Base-by-base conservation (phyloP, 202 grass and related monocot genomes). In the Carex arenaria region DNA sequence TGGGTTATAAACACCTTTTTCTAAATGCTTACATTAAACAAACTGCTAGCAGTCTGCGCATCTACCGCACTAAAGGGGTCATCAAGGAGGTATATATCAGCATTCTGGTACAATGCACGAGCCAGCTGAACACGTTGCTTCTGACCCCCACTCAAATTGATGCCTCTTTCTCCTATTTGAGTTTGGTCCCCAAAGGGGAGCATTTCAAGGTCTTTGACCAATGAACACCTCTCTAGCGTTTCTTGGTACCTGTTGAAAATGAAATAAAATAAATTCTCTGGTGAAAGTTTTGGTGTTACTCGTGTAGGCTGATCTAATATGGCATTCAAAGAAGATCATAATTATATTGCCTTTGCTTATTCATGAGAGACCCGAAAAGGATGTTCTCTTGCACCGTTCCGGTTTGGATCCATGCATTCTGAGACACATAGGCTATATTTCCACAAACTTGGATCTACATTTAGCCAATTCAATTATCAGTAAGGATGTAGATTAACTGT, bases 1-100 rank as follows among this genome's bases (percentile, higher is more conserved):
- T 56, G 9, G 26, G 3, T 19, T 53, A 17, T n/a, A 34, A 14
- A 18, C 7, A 55, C 23, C n/a, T 55, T 49, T 55, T 49, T 10
- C 30, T 13, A 54, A 12, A 17, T 63, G 3, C 79, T 90, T 93
- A 98, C 93, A 90, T 98, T 85, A 66, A 98, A 98, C 1, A 98
- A 86, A 72, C 79, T 95, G 72, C 91, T 88, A 88, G 95, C 91
- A 56, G 95, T 98, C 30, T 95, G 91, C 18, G 95, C 93, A 90
- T 98, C 95, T 6, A 98, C 95, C n/a, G 95, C 93, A 88, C 95
- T 98, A 84, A 98, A 98, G 84, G 95, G 95, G 43, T 98, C 91
- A 82, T 98, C 95, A 72, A 98, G 89, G 59, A 98, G 88, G 88
- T 98, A 98, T 32, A 93, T 88, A 73, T 98, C 93, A 18, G 93